A percentile compares a stretch with the other conserved stretches of the same genome.
These are phyloP conservation scores for Testicularia cyperi DNA, from an alignment of 1,284 basidiomycete species.

Conservation along the genomic window DNA sequence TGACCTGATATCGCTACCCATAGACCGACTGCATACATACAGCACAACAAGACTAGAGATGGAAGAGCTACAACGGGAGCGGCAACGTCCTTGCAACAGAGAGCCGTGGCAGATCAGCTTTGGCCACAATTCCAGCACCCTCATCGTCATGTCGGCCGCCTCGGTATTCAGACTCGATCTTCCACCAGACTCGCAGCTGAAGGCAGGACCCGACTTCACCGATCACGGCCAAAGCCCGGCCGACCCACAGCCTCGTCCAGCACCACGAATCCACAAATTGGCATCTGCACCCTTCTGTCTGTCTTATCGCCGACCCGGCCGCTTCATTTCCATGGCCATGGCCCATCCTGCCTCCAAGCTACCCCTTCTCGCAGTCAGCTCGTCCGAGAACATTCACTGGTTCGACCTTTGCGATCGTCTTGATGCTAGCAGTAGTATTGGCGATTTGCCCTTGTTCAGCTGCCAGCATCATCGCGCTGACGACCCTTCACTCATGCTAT, in stretches of 20 bases:
- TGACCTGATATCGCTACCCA: background rate
- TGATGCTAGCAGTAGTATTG: background rate
- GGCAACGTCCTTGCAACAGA: no score
- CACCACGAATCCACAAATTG: background rate
- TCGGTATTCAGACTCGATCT: background rate
- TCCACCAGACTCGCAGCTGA: no score
- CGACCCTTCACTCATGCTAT: constrained; percentile 16
- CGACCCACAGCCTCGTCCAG: background rate
- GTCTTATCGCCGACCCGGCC: constrained; percentile 8
- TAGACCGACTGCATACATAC: no score
- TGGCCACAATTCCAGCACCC: background rate
- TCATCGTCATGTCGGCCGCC: background rate
- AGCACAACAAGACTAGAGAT: no score
- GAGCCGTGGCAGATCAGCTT: background rate
- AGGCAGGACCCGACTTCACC: no score
- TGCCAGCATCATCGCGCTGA: constrained; percentile 29
- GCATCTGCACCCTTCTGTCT: constrained; percentile 8
- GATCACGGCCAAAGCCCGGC: no score
- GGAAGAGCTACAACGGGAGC: no score
- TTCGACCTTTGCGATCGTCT: constrained; percentile 12
- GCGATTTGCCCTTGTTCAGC: constrained; percentile 5
- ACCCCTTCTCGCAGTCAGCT: constrained; percentile 19
- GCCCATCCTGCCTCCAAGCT: background rate
- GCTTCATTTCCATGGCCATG: constrained; percentile 14
- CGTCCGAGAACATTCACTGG: constrained; percentile 25